These are phyloP conservation scores for Pythium aphanidermatum DNA, from an alignment of 352 stramenopile genomes.

Conservation along the genomic window DNA sequence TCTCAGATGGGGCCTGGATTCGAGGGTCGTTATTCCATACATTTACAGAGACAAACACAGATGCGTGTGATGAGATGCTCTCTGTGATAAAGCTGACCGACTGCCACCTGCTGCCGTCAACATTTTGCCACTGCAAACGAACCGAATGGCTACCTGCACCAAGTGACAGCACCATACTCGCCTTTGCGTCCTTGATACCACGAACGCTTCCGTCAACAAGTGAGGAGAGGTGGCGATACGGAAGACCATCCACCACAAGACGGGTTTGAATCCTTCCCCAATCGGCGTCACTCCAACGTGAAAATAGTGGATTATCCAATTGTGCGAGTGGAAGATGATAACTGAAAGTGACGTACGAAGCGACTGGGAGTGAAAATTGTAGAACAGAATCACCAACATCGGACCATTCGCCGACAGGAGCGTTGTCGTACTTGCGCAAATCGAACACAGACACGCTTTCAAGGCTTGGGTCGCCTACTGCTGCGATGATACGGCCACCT, in stretches of 20 bases:
- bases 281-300: conserved; percentile 29
- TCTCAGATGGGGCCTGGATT: conserved; percentile 28
- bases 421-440: conserved; percentile 31
- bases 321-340: conserved; percentile 73
- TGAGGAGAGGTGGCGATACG: conserved; percentile 62
- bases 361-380: conserved; percentile 55
- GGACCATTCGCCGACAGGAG: conserved; percentile 44
- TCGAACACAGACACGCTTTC: conserved; percentile 53
- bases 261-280: conserved; percentile 59
- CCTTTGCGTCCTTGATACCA: conserved; percentile 63
- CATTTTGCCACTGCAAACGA: conserved; percentile 72
- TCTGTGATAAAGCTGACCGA: conserved; percentile 71
- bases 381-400: conserved; percentile 73
- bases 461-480: conserved; percentile 37
- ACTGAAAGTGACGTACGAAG: conserved; percentile 50
- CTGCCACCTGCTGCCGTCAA: conserved; percentile 57
- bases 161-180: conserved; percentile 57
- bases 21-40: conserved; percentile 67
- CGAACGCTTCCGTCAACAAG: conserved; percentile 60
- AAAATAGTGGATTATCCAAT: conserved; percentile 65
- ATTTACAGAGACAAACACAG: conserved; percentile 63
- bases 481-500: conserved; percentile 55
- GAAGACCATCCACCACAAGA: conserved; percentile 58
- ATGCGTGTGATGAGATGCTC: conserved; percentile 51
- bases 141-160: conserved; percentile 50